Percentiles rank a stretch among this genome's conserved stretches.
These are phyloP conservation scores for Bisporella sp. DNA, from an alignment of 2,329 filamentous ascomycete species.

Conservation along the genomic window DNA sequence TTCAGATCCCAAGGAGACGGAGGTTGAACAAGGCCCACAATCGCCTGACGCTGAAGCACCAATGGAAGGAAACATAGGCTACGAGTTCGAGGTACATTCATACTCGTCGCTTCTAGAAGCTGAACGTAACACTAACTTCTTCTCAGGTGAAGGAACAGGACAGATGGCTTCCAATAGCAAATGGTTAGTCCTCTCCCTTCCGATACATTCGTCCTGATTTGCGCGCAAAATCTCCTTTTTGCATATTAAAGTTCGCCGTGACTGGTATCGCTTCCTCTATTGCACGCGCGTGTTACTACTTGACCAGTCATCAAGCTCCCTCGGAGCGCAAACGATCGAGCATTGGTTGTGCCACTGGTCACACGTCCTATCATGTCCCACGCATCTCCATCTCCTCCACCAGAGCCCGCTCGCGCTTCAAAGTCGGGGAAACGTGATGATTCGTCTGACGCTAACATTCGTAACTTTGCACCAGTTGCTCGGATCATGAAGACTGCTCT, in stretches of 20 bases:
- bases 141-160: conserved; percentile 99
- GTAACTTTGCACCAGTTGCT: conserved; percentile 91
- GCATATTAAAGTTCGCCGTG: conserved; percentile 25
- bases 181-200: conserved; percentile 69
- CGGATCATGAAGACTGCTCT: conserved; percentile 98
- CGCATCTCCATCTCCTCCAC: conserved; percentile 43
- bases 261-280: conserved; percentile 44
- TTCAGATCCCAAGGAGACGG: conserved; percentile 70
- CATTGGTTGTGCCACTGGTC: conserved; percentile 22
- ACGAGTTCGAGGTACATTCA: conserved; percentile 68
- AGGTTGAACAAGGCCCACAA: conserved; percentile 86
- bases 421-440: conserved; percentile 28
- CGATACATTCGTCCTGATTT: conserved; percentile 39
- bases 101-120: not conserved
- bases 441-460: conserved; percentile 77
- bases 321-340: conserved; percentile 23
- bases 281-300: conserved; percentile 26
- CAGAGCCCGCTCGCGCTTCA: conserved; percentile 37
- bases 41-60: conserved; percentile 78
- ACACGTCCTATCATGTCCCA: conserved; percentile 46
- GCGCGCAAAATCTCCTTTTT: conserved; percentile 31
- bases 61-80: conserved; percentile 65
- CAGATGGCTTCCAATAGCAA: conserved; percentile 98
- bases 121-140: not conserved
- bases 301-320: conserved; percentile 25